Conservation (phyloP, 2,329 filamentous ascomycete genomes). For the Penicillium freii region DNA sequence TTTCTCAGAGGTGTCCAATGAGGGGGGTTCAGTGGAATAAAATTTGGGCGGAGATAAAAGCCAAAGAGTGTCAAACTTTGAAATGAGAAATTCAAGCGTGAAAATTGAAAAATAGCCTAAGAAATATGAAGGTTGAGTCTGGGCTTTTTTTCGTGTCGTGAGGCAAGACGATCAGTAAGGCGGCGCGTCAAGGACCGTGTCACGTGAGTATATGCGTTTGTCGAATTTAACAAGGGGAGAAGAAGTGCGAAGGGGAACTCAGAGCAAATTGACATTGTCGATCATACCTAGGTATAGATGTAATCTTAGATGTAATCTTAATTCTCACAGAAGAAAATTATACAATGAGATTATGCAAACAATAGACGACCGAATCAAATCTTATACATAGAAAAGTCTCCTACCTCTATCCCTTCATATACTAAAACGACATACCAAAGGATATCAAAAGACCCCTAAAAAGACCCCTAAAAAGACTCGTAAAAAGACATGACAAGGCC, state of each 20-base stretch:
- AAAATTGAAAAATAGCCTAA: neutral
- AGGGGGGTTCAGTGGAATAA: neutral
- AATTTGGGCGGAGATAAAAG: neutral
- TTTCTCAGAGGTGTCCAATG: conserved; percentile 18
- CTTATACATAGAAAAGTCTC: no score
- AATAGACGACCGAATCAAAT: neutral
- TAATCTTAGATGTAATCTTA: neutral
- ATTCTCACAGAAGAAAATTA: neutral
- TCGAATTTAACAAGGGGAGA: conserved; percentile 1
- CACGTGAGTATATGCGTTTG: conserved; percentile 30
- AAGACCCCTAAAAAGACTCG: no score
- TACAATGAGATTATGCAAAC: conserved; percentile 6
- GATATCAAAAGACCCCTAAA: no score
- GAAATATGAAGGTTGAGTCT: conserved; percentile 6
- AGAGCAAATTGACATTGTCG: neutral
- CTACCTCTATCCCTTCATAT: no score
- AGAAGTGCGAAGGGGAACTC: neutral
- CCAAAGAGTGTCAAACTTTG: neutral
- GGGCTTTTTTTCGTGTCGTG: conserved; percentile 26
- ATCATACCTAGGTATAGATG: neutral
- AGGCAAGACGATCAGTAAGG: conserved; percentile 30
- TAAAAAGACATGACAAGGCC: no score
- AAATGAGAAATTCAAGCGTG: neutral
- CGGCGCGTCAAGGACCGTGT: conserved; percentile 33
- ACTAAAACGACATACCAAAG: no score